Evolutionary conservation across 2,329 filamentous ascomycete species (phyloP), one percentile per base, ranked within the genome.

Genomic region (Helicocarpus griseus): DNA sequence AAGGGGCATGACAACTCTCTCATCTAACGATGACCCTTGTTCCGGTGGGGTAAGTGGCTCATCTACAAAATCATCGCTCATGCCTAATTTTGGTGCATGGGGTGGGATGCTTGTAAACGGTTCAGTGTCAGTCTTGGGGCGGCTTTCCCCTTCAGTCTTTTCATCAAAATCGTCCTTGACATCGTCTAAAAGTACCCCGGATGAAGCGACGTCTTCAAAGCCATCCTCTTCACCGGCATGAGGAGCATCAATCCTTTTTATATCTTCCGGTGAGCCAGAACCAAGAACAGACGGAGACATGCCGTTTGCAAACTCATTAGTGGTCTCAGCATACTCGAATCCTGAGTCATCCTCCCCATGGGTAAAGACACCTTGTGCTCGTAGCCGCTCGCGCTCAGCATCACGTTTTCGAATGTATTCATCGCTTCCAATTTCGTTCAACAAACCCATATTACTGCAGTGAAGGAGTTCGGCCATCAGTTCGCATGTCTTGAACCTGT

Each of bases 401-500:
- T 98, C 90, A 54, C 93, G 80, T 39, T 81, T 77, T 54, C 79
- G 82, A 54, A 97, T 89, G 57, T 95, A 82, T 57, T 89, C 84
- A 65, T 98, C 90, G 9, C 89, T 90, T 29, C 91, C 93, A 8
- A 82, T 76, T 65, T 97, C 90, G 64, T 98, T 98, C 58, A 98
- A 74, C 33, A 98, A 75, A 5, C 87, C 90, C 93, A 98, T 98
- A 66, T 98, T 98, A 67, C 91, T 97, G 70, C 93, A 98, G 69
- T 98, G 93, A 36, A 98, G 73, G 41, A 98, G 76, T 69, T 98
- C 93, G 1, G 93, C 93, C 93, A 98, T 97, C 54, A 98, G 77
- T 70, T 98, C 93, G 68, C 93, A 98, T 0, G 93, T 97, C 75
- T 98, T 98, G 76, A 98, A 98, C 19, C 93, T 80, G 69, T 98